phyloP scores from a whole-genome alignment of 805 yeast species.

The Saccharomycopsis selenospora region DNA sequence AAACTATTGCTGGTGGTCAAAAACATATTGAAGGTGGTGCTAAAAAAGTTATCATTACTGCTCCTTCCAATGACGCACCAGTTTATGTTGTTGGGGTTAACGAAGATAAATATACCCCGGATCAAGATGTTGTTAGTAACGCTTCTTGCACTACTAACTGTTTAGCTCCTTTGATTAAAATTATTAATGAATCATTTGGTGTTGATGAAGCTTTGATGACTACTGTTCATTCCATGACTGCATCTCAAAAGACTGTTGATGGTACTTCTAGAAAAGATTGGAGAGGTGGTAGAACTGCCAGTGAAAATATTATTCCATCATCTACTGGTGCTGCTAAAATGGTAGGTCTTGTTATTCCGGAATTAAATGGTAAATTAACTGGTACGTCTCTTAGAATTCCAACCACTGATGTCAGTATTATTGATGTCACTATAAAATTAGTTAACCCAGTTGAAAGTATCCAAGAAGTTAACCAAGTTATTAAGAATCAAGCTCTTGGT shows the following conservation, averaged over 20 bases:
- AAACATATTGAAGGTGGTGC: constrained; percentile 70
- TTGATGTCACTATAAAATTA: constrained; percentile 62
- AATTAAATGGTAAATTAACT: constrained; percentile 63
- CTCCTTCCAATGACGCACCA: constrained; percentile 67
- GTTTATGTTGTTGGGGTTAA: constrained; percentile 70
- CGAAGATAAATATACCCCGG: constrained; percentile 50
- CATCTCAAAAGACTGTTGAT: constrained; percentile 68
- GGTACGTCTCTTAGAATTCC: constrained; percentile 73
- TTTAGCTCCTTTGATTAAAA: constrained; percentile 67
- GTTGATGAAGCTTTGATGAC: constrained; percentile 72
- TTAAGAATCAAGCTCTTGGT: constrained; percentile 55
- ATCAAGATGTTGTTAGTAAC: constrained; percentile 54
- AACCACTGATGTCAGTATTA: constrained; percentile 66
- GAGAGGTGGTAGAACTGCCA: constrained; percentile 78
- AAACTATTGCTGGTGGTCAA: constrained; percentile 55
- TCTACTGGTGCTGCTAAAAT: constrained; percentile 76
- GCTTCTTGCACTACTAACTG: constrained; percentile 73
- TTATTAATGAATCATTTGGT: constrained; percentile 57
- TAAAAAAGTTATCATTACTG: constrained; percentile 65
- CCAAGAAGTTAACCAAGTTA: constrained; percentile 54
- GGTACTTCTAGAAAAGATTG: constrained; percentile 76
- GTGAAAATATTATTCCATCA: constrained; percentile 69
- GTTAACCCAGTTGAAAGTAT: constrained; percentile 45
- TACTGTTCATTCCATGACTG: constrained; percentile 66
- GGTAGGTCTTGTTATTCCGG: constrained; percentile 68